These are phyloP conservation scores for Raddia distichophylla DNA, from an alignment of 176 grass and related monocot species.

Conservation along the genomic window DNA sequence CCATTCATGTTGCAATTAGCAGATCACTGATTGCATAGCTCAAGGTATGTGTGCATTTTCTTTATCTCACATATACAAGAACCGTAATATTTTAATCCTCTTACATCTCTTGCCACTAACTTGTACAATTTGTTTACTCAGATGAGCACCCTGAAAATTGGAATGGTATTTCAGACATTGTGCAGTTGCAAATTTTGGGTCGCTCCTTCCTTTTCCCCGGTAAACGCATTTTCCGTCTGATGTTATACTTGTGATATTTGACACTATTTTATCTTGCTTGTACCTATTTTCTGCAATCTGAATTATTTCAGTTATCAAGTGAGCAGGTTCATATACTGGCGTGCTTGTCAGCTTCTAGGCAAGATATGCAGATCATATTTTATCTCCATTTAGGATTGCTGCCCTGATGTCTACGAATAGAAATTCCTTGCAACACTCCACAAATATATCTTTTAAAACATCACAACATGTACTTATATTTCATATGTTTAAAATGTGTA, in stretches of 20 bases:
- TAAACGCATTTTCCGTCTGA: slow-evolving; percentile 42
- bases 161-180: slow-evolving; percentile 61
- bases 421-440: slow-evolving; percentile 36
- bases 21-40: too few relatives aligned
- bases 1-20: too few relatives aligned
- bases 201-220: slow-evolving; percentile 95
- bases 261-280: background rate
- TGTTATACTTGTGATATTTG: slow-evolving; percentile 23
- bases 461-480: too few relatives aligned
- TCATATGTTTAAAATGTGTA: too few relatives aligned
- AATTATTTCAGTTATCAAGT: slow-evolving; percentile 57
- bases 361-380: slow-evolving; percentile 55
- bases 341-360: slow-evolving; percentile 70
- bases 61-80: background rate
- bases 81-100: background rate
- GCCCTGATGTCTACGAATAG: slow-evolving; percentile 65
- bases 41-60: too few relatives aligned
- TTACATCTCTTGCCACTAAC: slow-evolving; percentile 18
- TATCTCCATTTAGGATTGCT: slow-evolving; percentile 72
- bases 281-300: slow-evolving; percentile 43
- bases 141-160: slow-evolving; percentile 70
- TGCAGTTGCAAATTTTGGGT: slow-evolving; percentile 60
- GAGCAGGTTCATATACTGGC: slow-evolving; percentile 87
- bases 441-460: slow-evolving; percentile 23
- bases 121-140: slow-evolving; percentile 43